These are phyloP conservation scores for Phytophthora crassamura DNA, from an alignment of 352 stramenopile genomes.

Conservation along the genomic window DNA sequence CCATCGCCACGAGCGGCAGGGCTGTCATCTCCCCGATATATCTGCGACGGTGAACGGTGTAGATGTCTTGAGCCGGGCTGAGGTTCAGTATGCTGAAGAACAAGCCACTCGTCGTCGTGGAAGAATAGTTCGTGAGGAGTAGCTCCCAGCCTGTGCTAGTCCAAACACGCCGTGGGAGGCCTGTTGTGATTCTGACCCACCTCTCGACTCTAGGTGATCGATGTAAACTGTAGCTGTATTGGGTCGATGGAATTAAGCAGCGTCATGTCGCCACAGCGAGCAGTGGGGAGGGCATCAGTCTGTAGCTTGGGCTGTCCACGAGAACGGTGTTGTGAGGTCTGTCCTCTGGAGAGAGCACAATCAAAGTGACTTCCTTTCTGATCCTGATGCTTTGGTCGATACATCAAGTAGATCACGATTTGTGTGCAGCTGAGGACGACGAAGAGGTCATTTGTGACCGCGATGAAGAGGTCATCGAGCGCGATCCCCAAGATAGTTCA, in stretches of 20 bases:
- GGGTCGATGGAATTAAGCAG: too few species aligned
- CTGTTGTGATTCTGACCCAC: not conserved
- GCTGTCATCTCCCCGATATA: constrained; percentile 29
- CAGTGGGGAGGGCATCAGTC: constrained; percentile 17
- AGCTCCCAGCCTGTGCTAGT: too few species aligned
- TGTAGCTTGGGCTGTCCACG: constrained; percentile 26
- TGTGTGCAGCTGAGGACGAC: too few species aligned
- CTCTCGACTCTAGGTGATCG: not conserved
- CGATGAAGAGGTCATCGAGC: too few species aligned
- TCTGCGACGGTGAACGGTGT: constrained; percentile 21
- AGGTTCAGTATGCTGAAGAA: constrained; percentile 33
- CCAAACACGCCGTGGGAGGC: not conserved
- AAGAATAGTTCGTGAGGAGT: constrained; percentile 19
- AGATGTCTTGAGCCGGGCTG: constrained; percentile 25
- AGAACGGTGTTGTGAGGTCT: constrained; percentile 7
- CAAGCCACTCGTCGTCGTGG: constrained; percentile 10
- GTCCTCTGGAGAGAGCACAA: constrained; percentile 8
- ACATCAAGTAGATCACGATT: too few species aligned
- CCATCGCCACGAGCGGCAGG: constrained; percentile 39
- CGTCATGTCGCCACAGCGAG: too few species aligned
- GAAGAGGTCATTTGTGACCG: too few species aligned
- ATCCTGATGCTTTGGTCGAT: too few species aligned
- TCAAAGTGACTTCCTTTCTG: constrained; percentile 10
- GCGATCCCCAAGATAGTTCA: too few species aligned
- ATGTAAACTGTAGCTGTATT: too few species aligned